phyloP scores from a whole-genome alignment of 345 rosid genomes.

The Kandelia obovata region DNA sequence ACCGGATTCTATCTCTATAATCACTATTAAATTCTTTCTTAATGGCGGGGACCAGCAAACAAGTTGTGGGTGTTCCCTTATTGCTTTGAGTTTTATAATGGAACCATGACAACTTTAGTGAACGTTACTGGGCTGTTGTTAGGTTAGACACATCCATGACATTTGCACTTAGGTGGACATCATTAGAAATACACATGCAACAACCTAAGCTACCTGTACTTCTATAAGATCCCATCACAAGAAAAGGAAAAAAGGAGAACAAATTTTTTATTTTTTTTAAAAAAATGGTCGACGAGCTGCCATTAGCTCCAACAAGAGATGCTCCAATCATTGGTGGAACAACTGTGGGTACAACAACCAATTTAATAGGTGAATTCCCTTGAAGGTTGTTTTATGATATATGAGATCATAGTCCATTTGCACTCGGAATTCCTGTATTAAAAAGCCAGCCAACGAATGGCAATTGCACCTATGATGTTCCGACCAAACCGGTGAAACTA shows the following conservation, averaged over 20 bases:
- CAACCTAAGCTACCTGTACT: background rate
- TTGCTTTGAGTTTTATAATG: background rate
- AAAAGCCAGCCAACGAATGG: too few relatives aligned
- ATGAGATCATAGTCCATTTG: too few relatives aligned
- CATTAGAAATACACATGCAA: background rate
- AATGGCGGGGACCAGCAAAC: constrained; percentile 26
- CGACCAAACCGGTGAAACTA: too few relatives aligned
- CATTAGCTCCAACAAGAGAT: background rate
- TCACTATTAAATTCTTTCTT: background rate
- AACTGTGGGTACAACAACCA: background rate
- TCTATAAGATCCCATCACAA: background rate
- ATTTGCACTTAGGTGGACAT: constrained; percentile 21
- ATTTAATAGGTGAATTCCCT: too few relatives aligned
- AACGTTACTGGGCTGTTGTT: background rate
- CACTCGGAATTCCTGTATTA: too few relatives aligned
- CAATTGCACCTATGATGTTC: too few relatives aligned
- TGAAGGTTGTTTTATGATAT: too few relatives aligned
- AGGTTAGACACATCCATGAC: constrained; percentile 4
- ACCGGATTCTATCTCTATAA: constrained; percentile 15
- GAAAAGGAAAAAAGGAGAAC: background rate
- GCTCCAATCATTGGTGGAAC: background rate
- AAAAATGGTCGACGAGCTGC: background rate
- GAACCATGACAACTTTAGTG: background rate
- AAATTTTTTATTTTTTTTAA: too few relatives aligned
- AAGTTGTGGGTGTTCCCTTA: constrained; percentile 17